Evolutionary conservation across 306 rosid species (phyloP).

Genomic region (Fagus sylvatica): DNA sequence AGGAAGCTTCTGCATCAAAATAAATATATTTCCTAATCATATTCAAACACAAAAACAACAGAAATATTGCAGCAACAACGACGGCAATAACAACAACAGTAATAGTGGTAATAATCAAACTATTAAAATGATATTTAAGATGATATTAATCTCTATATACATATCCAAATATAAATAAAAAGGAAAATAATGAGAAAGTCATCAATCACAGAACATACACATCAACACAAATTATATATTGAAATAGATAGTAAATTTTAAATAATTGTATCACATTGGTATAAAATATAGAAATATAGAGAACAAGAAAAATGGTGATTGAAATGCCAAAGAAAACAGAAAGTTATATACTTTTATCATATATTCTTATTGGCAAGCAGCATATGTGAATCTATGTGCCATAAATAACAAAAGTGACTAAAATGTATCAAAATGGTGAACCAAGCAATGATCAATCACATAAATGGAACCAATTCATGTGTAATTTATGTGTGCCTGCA

Average conservation of each 20-base stretch:
- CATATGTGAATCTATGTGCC: not conserved
- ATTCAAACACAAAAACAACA: not conserved
- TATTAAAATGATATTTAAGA: not conserved
- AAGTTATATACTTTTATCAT: too few relatives aligned
- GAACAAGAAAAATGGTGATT: not conserved
- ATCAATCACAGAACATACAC: not conserved
- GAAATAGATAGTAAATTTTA: not conserved
- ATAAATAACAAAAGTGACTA: not conserved
- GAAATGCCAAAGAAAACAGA: not conserved
- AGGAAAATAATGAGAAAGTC: not conserved
- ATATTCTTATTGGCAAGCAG: not conserved
- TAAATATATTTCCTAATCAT: not conserved
- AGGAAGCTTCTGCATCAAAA: slow-evolving; percentile 57
- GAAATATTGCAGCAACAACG: slow-evolving; percentile 4
- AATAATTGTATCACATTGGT: not conserved
- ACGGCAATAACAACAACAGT: not conserved
- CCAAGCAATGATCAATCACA: not conserved
- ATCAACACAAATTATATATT: not conserved
- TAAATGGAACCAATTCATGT: too few relatives aligned
- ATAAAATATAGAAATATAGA: not conserved
- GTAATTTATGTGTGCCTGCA: too few relatives aligned
- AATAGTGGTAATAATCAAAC: not conserved
- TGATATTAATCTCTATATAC: too few relatives aligned
- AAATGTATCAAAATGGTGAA: not conserved
- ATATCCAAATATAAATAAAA: not conserved